phyloP scores from a whole-genome alignment of 257 asterid species.

The Penstemon newberryi region DNA sequence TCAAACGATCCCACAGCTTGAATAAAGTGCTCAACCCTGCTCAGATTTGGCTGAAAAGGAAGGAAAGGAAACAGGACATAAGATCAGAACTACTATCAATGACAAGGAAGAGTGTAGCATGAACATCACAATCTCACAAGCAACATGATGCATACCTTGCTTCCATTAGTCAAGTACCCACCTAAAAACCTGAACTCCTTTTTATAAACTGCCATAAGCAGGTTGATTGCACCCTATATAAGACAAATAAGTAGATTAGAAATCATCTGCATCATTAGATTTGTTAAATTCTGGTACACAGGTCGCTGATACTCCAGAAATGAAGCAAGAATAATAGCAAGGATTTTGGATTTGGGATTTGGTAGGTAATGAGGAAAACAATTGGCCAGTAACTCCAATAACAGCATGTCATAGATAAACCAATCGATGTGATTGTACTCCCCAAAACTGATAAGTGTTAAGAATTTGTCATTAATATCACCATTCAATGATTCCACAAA shows the following conservation, averaged over 20 bases:
- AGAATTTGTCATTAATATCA: background rate
- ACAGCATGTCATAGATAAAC: background rate
- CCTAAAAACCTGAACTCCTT: slow-evolving; percentile 79
- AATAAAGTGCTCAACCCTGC: slow-evolving; percentile 82
- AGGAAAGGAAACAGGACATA: slow-evolving; percentile 18
- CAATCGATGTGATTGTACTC: background rate
- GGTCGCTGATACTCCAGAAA: slow-evolving; percentile 3
- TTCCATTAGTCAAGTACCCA: slow-evolving; percentile 80
- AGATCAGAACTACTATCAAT: slow-evolving; percentile 18
- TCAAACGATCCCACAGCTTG: slow-evolving; percentile 95
- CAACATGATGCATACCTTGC: slow-evolving; percentile 61
- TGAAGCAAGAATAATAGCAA: slow-evolving; percentile 8
- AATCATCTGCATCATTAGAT: slow-evolving; percentile 13
- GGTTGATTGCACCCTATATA: slow-evolving; percentile 89
- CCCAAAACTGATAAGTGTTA: background rate
- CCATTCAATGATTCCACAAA: slow-evolving; percentile 4
- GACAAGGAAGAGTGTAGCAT: slow-evolving; percentile 9
- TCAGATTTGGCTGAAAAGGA: slow-evolving; percentile 69
- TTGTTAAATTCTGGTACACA: background rate
- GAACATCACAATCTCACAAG: slow-evolving; percentile 14
- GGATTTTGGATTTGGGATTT: background rate
- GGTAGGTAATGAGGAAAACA: slow-evolving; percentile 14
- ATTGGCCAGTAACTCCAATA: slow-evolving; percentile 2
- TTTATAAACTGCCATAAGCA: slow-evolving; percentile 91
- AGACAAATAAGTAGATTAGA: slow-evolving; percentile 26